Percentiles rank a stretch among this genome's conserved stretches.
These are phyloP conservation scores for Oenanthe sinensis DNA, from an alignment of 129 eudicot genomes.

Conservation along the genomic window DNA sequence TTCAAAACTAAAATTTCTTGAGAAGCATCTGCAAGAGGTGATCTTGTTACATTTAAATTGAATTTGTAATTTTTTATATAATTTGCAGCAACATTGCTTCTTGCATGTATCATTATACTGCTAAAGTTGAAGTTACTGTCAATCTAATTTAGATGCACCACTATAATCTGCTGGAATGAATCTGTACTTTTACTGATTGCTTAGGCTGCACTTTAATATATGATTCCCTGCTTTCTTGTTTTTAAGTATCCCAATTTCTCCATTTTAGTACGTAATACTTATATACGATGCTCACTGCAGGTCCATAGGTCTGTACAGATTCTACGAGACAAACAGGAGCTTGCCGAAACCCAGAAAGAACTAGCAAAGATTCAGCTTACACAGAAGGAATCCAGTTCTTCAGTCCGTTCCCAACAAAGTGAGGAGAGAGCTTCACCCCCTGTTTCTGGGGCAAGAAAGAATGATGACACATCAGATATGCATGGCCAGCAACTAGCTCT, in stretches of 20 bases:
- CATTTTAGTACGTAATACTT: not conserved
- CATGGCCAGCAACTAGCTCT: constrained; percentile 70
- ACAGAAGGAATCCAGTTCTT: constrained; percentile 55
- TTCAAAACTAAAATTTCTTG: constrained; percentile 65
- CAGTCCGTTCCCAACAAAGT: constrained; percentile 32
- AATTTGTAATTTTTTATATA: not conserved
- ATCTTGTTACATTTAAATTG: not conserved
- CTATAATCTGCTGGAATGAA: not conserved
- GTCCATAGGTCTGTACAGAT: constrained; percentile 90
- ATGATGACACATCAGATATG: constrained; percentile 33
- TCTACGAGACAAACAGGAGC: constrained; percentile 82
- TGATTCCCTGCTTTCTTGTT: not conserved
- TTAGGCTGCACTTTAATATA: not conserved
- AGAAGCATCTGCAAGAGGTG: constrained; percentile 87
- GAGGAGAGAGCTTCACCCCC: constrained; percentile 40
- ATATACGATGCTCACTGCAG: constrained; percentile 26
- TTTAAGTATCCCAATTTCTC: not conserved
- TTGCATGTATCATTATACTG: not conserved
- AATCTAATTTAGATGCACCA: not conserved
- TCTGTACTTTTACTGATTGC: not conserved
- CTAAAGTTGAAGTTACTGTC: not conserved
- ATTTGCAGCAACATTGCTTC: not conserved
- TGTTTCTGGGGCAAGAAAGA: constrained; percentile 33
- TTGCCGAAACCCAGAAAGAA: constrained; percentile 85
- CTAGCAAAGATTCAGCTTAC: constrained; percentile 80